Evolutionary conservation across 129 eudicot species (phyloP).

Genomic region (Logfia minima): DNA sequence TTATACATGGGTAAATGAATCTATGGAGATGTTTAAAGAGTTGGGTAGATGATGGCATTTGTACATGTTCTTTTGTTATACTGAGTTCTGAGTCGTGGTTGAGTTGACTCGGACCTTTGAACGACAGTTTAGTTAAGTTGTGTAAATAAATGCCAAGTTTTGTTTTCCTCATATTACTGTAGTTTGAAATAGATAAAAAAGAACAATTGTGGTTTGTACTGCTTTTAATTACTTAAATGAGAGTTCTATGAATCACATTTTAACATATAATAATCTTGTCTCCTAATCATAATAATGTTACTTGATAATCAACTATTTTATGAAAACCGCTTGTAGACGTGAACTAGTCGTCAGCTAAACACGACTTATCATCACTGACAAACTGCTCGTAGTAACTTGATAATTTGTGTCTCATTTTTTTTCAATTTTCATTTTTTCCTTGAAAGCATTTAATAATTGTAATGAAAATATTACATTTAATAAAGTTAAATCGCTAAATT

Average conservation of each 20-base stretch:
- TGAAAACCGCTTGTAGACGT: too few species aligned
- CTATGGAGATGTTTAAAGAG: slow-evolving; percentile 31
- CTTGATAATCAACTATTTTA: neutral
- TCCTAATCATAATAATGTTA: neutral
- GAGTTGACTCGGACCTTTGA: slow-evolving; percentile 31
- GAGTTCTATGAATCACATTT: neutral
- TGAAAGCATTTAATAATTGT: too few species aligned
- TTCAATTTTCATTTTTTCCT: too few species aligned
- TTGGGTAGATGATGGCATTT: slow-evolving; percentile 34
- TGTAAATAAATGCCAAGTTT: slow-evolving; percentile 46
- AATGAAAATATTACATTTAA: too few species aligned
- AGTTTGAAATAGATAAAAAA: slow-evolving; percentile 9
- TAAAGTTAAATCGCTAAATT: too few species aligned
- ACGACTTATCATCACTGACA: too few species aligned
- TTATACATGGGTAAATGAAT: slow-evolving; percentile 21
- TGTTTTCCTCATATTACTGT: slow-evolving; percentile 21
- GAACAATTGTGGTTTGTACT: neutral
- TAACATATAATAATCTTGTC: neutral
- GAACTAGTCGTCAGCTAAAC: too few species aligned
- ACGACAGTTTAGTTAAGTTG: slow-evolving; percentile 33
- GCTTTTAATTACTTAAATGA: too few species aligned
- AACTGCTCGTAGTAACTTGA: too few species aligned
- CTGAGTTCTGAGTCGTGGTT: slow-evolving; percentile 28
- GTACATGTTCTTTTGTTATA: slow-evolving; percentile 28
- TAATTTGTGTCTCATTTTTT: too few species aligned